Percentiles rank a stretch among this genome's conserved stretches.
Conservation (phyloP, 306 rosid species). For the Malus sieversii region DNA sequence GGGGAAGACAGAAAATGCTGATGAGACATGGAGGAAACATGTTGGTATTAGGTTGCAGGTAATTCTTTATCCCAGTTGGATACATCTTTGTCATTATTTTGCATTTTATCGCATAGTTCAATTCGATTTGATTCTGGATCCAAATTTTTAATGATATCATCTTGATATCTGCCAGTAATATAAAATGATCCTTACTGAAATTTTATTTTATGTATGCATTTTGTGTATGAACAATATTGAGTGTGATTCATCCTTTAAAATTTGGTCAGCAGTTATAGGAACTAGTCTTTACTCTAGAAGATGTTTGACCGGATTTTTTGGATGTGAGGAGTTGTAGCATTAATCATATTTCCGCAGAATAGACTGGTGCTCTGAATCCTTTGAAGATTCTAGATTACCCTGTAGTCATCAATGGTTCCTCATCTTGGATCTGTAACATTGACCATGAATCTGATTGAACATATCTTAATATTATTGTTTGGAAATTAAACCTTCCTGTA, state of each 20-base stretch:
- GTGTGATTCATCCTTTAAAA: neutral
- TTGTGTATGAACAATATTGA: neutral
- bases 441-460: neutral
- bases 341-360: neutral
- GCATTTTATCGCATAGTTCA: neutral
- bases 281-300: neutral
- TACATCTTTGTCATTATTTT: neutral
- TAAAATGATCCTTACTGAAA: neutral
- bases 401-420: neutral
- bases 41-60: slow-evolving; percentile 84
- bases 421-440: neutral
- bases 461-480: too few relatives aligned
- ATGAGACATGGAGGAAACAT: slow-evolving; percentile 78
- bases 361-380: neutral
- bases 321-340: neutral
- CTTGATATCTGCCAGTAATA: neutral
- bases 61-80: slow-evolving; percentile 11
- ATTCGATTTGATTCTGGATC: neutral
- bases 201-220: neutral
- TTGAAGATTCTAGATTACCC: neutral
- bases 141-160: neutral
- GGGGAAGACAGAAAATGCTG: slow-evolving; percentile 88
- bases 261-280: neutral
- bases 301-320: neutral
- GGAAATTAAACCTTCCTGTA: too few relatives aligned